Conservation (phyloP, 2,329 filamentous ascomycete genomes). For the Thielaviopsis punctulata region DNA sequence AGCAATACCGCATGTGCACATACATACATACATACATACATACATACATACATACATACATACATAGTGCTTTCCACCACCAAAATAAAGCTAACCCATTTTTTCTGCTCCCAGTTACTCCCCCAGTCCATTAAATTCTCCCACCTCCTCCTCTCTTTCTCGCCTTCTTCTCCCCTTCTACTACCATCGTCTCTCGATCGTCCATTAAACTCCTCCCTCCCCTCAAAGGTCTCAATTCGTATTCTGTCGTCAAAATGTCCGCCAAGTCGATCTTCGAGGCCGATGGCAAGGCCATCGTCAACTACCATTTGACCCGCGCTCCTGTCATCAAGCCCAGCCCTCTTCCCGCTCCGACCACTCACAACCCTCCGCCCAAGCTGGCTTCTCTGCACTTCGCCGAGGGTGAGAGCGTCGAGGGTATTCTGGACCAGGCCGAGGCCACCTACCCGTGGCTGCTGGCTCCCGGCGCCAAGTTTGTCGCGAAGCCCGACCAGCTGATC, state of each 20-base stretch:
- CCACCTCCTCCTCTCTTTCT: background rate
- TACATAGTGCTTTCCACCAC: background rate
- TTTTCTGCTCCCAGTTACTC: background rate
- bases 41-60: too few species aligned
- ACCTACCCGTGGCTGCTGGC: conserved; percentile 92
- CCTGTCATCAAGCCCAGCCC: conserved; percentile 96
- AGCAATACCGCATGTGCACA: too few species aligned
- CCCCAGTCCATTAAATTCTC: background rate
- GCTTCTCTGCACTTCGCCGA: conserved; percentile 87
- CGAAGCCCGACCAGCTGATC: conserved; percentile 99
- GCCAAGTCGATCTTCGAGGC: conserved; percentile 95
- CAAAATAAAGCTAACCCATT: conserved; percentile 1
- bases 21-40: too few species aligned
- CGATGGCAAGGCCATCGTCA: conserved; percentile 99
- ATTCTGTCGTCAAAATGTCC: conserved; percentile 20
- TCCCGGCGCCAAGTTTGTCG: conserved; percentile 77
- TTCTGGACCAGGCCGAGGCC: conserved; percentile 89
- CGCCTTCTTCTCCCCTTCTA: background rate
- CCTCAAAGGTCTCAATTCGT: background rate
- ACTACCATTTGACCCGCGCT: conserved; percentile 98
- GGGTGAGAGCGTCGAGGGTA: conserved; percentile 61
- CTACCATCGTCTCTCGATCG: conserved; percentile 1
- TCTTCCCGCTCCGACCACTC: conserved; percentile 64
- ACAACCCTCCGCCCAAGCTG: conserved; percentile 84
- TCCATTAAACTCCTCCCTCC: background rate